Conservation (phyloP, 805 yeast genomes). For the Ogataea polymorpha region DNA sequence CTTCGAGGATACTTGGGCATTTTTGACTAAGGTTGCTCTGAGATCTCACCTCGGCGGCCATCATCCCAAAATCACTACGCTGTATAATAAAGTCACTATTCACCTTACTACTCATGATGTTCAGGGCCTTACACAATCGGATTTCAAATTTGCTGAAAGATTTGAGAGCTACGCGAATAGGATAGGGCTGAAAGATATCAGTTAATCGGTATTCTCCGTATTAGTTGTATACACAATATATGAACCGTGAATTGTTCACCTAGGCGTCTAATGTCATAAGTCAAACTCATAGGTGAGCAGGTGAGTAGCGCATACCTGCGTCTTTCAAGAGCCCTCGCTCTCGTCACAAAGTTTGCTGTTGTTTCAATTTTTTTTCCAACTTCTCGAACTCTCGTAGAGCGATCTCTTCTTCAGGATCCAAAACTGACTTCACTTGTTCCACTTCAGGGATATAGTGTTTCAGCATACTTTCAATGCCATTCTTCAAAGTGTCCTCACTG, state of each 20-base stretch:
- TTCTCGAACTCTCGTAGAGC: conserved; percentile 83
- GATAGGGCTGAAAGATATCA: conserved; percentile 9
- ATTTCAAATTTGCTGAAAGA: conserved; percentile 53
- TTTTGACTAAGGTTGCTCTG: conserved; percentile 55
- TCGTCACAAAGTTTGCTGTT: neutral
- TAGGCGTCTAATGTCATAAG: no score
- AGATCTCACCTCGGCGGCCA: conserved; percentile 59
- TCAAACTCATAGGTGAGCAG: neutral
- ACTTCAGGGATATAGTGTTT: conserved; percentile 70
- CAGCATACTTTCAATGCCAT: conserved; percentile 69
- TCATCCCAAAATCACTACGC: conserved; percentile 67
- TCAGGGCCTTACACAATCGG: conserved; percentile 50
- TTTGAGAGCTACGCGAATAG: conserved; percentile 38
- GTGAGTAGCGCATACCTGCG: neutral
- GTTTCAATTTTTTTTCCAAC: conserved; percentile 58
- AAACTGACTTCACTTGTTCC: conserved; percentile 43
- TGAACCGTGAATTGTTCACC: no score
- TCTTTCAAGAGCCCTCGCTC: neutral
- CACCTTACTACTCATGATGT: conserved; percentile 65
- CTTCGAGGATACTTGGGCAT: conserved; percentile 66
- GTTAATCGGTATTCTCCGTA: no score
- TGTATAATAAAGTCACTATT: conserved; percentile 56
- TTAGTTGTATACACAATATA: no score
- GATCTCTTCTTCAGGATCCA: conserved; percentile 45
- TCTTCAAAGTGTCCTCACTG: conserved; percentile 60